Conservation (phyloP, 2,329 filamentous ascomycete species). For the Myriosclerotinia scirpicola region DNA sequence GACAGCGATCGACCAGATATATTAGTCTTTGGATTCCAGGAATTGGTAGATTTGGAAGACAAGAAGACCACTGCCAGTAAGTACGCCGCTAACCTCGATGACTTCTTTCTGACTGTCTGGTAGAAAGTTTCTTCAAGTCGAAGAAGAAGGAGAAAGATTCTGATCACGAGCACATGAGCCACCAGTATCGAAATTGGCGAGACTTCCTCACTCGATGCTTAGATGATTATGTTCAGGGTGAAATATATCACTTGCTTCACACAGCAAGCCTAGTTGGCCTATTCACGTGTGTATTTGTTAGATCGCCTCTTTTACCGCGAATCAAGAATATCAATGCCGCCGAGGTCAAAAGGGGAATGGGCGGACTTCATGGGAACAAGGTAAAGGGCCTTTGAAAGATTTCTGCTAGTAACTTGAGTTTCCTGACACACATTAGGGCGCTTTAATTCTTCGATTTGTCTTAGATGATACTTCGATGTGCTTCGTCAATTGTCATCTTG, state of each 20-base stretch:
- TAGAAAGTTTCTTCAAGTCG: conserved; percentile 82
- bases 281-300: conserved; percentile 95
- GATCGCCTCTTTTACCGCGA: conserved; percentile 70
- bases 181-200: conserved; percentile 95
- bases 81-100: conserved; percentile 37
- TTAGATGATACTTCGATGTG: conserved; percentile 93
- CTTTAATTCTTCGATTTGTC: conserved; percentile 85
- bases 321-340: conserved; percentile 76
- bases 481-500: conserved; percentile 96
- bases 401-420: not conserved
- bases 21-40: conserved; percentile 93
- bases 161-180: conserved; percentile 89
- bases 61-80: conserved; percentile 93
- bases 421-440: conserved; percentile 54
- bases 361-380: conserved; percentile 93
- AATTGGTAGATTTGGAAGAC: conserved; percentile 96
- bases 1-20: conserved; percentile 82
- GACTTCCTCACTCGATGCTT: conserved; percentile 82
- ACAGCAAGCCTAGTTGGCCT: conserved; percentile 88
- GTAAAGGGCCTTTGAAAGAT: conserved; percentile 38
- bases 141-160: conserved; percentile 78
- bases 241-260: conserved; percentile 82
- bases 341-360: conserved; percentile 95
- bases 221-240: conserved; percentile 79
- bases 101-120: conserved; percentile 36